Evolutionary conservation across 495 filamentous ascomycete genomes (phyloP), one percentile per base, ranked within the genome.

Genomic region (Talaromyces thailandensis): DNA sequence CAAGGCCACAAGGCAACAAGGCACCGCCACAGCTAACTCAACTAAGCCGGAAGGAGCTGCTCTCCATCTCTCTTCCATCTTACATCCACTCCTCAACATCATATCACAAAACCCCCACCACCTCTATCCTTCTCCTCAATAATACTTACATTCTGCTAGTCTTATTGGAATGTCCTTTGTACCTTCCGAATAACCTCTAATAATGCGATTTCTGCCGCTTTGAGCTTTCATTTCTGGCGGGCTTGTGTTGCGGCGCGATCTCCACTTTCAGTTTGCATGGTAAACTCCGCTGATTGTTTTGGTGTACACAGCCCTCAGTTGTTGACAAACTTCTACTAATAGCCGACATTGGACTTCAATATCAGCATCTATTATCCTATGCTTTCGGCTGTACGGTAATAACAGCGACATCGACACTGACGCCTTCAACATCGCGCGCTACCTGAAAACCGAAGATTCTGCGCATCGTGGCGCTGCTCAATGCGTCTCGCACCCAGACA

Each of bases 231-330:
- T 25, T 24, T 48, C 43, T 48, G 43, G 43, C 43, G 43, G 43
- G 43, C 18, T 48, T 48, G 43, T 48, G 43, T 48, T 48, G 43
- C 43, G 50, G 50, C 50, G 50, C 50, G 50, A 28, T 57, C 55
- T 57, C 55, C 55, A 57, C 55, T 57, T 32, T 57, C 28, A 25
- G 55, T 35, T 57, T 57, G 55, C 14, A 26, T 56, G 52, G 52
- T 16, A 29, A 56, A 56, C 55, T 57, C 55, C 55, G 55, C 5
- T 4, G 29, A 35, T 57, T 31, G 29, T 57, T 57, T 31, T 57
- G 55, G 29, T 26, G 51, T 55, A 26, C 23, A 53, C 51, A 52
- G 8, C 24, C 5, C 52, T 31, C 14, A 7, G 24, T 6, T 23
- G 26, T 31, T 23, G 24, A 56, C 52, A 23, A 50, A 55, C 51